Percentiles rank a stretch among this genome's conserved stretches.
Evolutionary conservation across 2,329 filamentous ascomycete genomes (phyloP).

Genomic region (Lasiodiplodia citricola): DNA sequence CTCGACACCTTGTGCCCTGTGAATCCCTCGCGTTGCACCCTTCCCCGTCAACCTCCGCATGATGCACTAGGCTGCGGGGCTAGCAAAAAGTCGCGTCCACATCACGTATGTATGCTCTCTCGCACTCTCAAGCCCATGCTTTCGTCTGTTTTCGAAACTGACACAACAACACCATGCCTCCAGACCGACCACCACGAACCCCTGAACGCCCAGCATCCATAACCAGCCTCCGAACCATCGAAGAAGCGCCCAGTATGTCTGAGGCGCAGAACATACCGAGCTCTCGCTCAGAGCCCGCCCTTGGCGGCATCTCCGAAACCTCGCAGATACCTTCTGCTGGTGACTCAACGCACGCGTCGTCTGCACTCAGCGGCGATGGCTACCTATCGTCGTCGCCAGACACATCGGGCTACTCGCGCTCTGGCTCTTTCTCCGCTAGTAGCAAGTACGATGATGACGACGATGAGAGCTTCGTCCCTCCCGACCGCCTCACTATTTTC

Average conservation of each 20-base stretch:
- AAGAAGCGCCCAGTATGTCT: slow-evolving; percentile 30
- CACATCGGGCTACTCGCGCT: slow-evolving; percentile 70
- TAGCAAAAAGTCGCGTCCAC: slow-evolving; percentile 9
- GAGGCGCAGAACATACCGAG: slow-evolving; percentile 30
- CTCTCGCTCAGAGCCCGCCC: slow-evolving; percentile 27
- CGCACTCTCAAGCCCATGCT: neutral
- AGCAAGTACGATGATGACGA: slow-evolving; percentile 85
- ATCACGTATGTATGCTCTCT: slow-evolving; percentile 1
- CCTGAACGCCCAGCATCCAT: slow-evolving; percentile 1
- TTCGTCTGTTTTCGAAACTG: neutral
- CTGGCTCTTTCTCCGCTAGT: slow-evolving; percentile 80
- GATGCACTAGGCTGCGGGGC: slow-evolving; percentile 21
- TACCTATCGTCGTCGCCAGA: slow-evolving; percentile 42
- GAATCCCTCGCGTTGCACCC: neutral
- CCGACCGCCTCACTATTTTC: slow-evolving; percentile 89
- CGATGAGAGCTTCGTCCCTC: slow-evolving; percentile 71
- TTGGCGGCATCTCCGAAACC: slow-evolving; percentile 23
- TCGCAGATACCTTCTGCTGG: slow-evolving; percentile 37
- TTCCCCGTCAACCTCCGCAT: slow-evolving; percentile 7
- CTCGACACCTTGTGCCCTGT: slow-evolving; percentile 3
- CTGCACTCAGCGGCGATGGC: slow-evolving; percentile 5
- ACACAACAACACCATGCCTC: slow-evolving; percentile 4
- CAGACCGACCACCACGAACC: slow-evolving; percentile 7
- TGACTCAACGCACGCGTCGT: slow-evolving; percentile 19
- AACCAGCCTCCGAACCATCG: slow-evolving; percentile 21